Evolutionary conservation across 148 eudicot species (phyloP).

Genomic region (Fagopyrum tataricum): DNA sequence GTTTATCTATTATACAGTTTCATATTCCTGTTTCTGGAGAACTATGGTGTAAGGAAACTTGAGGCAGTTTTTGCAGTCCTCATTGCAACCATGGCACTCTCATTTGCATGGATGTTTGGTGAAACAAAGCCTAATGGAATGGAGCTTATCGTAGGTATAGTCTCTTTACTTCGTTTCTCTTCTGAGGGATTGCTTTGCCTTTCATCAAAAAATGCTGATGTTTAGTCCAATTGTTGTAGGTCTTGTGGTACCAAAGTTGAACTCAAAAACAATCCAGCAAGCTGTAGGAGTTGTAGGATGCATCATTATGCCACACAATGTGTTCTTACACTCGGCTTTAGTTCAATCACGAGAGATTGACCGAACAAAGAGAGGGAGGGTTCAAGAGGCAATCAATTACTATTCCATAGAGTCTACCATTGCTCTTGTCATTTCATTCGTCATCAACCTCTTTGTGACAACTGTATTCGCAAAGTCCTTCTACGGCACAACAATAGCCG

Average conservation of each 20-base stretch:
- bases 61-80: conserved; percentile 96
- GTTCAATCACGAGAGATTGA: conserved; percentile 92
- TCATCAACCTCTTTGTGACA: conserved; percentile 82
- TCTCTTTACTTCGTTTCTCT: background rate
- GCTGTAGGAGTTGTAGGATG: conserved; percentile 99
- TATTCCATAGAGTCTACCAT: conserved; percentile 77
- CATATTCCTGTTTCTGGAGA: conserved; percentile 79
- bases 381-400: conserved; percentile 82
- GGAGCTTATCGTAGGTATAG: conserved; percentile 68
- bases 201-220: background rate
- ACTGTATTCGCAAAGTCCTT: conserved; percentile 92
- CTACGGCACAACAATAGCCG: conserved; percentile 70
- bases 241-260: conserved; percentile 70
- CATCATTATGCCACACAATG: conserved; percentile 98
- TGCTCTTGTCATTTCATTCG: conserved; percentile 72
- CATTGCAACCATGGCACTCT: conserved; percentile 81
- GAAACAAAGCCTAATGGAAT: conserved; percentile 80
- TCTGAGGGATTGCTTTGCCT: background rate
- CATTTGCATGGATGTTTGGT: conserved; percentile 98
- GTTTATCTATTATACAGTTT: conserved; percentile 40
- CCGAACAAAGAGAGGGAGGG: conserved; percentile 53
- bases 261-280: conserved; percentile 83
- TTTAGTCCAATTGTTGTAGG: conserved; percentile 36
- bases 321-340: conserved; percentile 91
- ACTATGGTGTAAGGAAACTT: conserved; percentile 87